Evolutionary conservation across 2,329 filamentous ascomycete species (phyloP).

Genomic region (Venturia effusa): DNA sequence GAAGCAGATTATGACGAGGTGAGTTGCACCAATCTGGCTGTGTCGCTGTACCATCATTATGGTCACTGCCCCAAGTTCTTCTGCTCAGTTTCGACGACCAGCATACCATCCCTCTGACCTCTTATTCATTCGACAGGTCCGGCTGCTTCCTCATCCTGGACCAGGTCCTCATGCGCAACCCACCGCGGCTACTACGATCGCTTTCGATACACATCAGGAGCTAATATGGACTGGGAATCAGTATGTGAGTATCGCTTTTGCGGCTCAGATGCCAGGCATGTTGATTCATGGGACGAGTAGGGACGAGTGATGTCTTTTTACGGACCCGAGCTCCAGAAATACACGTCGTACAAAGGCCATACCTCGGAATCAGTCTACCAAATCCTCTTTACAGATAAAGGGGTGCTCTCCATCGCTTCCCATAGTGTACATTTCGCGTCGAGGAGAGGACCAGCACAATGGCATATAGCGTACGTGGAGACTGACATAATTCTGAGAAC

Average conservation of each 20-base stretch:
- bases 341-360: conserved; percentile 84
- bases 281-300: conserved; percentile 34
- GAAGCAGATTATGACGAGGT: conserved; percentile 44
- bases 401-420: conserved; percentile 73
- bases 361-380: conserved; percentile 74
- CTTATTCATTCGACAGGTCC: conserved; percentile 46
- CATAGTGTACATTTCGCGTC: conserved; percentile 82
- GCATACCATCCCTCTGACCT: neutral
- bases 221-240: conserved; percentile 89
- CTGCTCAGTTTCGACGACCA: too few species aligned
- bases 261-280: neutral
- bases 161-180: conserved; percentile 59
- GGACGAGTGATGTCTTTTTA: conserved; percentile 85
- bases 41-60: neutral
- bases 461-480: conserved; percentile 65
- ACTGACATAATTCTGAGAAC: neutral
- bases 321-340: conserved; percentile 71
- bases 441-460: conserved; percentile 71
- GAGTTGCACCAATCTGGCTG: conserved; percentile 9
- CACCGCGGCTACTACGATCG: conserved; percentile 65
- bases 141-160: conserved; percentile 70
- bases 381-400: conserved; percentile 82
- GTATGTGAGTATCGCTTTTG: conserved; percentile 47
- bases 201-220: conserved; percentile 83
- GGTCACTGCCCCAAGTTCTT: conserved; percentile 4